phyloP scores from a whole-genome alignment of 192 early-diverging fungal genomes.

The Podila verticillata region DNA sequence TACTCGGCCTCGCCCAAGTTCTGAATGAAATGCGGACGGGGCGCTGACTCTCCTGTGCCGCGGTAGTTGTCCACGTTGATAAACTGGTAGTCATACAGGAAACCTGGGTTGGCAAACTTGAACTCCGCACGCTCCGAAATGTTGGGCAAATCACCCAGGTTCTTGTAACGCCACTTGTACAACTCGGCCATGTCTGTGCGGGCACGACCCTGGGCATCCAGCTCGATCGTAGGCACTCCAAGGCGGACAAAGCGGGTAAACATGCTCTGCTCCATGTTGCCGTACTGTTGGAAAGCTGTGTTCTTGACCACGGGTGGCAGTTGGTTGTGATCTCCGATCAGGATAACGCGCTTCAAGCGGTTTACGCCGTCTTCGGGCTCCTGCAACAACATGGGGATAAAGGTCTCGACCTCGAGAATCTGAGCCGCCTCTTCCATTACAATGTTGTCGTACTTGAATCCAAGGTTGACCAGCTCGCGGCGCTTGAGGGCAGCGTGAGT shows the following conservation, averaged over 20 bases:
- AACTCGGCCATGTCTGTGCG: conserved; percentile 82
- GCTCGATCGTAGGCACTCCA: conserved; percentile 90
- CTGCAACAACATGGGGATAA: conserved; percentile 92
- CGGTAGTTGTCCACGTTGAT: conserved; percentile 84
- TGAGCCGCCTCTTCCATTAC: conserved; percentile 99
- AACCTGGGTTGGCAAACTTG: conserved; percentile 82
- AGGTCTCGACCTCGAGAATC: conserved; percentile 93
- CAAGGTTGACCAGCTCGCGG: conserved; percentile 83
- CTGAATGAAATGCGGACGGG: conserved; percentile 89
- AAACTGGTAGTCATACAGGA: conserved; percentile 88
- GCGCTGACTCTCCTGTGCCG: conserved; percentile 86
- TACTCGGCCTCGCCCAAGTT: conserved; percentile 99
- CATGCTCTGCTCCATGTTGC: conserved; percentile 95
- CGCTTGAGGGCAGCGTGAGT: conserved; percentile 95
- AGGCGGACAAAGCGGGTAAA: conserved; percentile 92
- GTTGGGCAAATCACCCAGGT: conserved; percentile 74
- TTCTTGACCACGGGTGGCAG: conserved; percentile 96
- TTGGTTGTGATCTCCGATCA: conserved; percentile 99
- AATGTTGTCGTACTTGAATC: conserved; percentile 95
- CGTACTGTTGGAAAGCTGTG: conserved; percentile 82
- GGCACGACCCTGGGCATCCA: conserved; percentile 91
- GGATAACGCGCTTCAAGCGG: conserved; percentile 86
- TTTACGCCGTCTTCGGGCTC: conserved; percentile 68
- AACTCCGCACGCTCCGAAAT: conserved; percentile 61
- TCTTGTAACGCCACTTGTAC: conserved; percentile 87